Percentiles rank a stretch among this genome's conserved stretches.
Conservation (phyloP, 73 alveolate species). For the Durusdinium trenchii region DNA sequence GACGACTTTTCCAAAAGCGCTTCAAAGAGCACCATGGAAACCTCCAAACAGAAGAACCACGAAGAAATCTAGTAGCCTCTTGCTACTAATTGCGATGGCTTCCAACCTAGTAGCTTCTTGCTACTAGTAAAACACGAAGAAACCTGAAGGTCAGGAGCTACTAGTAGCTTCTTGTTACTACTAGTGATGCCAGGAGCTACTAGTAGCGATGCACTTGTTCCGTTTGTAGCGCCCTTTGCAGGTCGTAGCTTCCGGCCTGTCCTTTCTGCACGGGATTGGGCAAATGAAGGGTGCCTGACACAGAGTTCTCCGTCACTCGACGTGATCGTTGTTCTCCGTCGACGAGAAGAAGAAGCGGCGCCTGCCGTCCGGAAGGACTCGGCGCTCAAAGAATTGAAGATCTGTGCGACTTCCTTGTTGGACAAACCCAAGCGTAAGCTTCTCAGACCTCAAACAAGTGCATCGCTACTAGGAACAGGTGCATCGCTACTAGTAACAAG, state of each 20-base stretch:
- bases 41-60: not conserved
- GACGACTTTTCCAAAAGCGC: conserved; percentile 37
- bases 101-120: not conserved
- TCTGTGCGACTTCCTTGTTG: conserved; percentile 89
- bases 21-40: conserved; percentile 51
- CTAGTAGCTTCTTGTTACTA: no score
- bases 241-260: not conserved
- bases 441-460: conserved; percentile 17
- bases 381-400: conserved; percentile 75
- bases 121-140: no score
- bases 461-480: not conserved
- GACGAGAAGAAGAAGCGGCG: not conserved
- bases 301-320: no score
- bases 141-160: no score
- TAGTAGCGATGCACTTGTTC: no score
- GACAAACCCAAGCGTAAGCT: conserved; percentile 64
- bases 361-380: conserved; percentile 68
- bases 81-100: not conserved
- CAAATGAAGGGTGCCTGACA: conserved; percentile 12
- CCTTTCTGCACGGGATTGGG: conserved; percentile 55
- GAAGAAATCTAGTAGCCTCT: not conserved
- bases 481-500: not conserved
- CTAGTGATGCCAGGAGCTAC: no score
- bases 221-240: no score
- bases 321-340: no score